These are phyloP conservation scores for Endothia cerciana DNA, from an alignment of 2,329 filamentous ascomycete species.

Conservation along the genomic window DNA sequence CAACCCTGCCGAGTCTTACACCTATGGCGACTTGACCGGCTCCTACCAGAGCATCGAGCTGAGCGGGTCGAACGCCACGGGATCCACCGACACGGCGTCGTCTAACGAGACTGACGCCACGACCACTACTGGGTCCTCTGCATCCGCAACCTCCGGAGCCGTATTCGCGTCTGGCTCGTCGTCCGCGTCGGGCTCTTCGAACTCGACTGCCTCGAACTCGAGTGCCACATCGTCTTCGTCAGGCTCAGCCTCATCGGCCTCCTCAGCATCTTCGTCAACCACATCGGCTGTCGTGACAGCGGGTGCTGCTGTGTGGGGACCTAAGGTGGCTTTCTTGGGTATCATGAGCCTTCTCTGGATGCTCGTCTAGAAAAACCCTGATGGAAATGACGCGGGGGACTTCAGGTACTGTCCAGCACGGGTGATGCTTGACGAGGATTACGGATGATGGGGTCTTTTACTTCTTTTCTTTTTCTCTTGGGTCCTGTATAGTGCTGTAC, in stretches of 20 bases:
- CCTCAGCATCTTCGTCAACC: not conserved
- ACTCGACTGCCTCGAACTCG: not conserved
- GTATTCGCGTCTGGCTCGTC: not conserved
- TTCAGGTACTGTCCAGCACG: not conserved
- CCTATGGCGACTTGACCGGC: conserved; percentile 47
- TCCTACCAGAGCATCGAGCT: conserved; percentile 48
- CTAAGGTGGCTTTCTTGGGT: not conserved
- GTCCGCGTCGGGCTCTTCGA: not conserved
- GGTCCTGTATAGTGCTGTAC: not conserved
- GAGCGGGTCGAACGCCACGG: conserved; percentile 24
- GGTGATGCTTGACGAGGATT: not conserved
- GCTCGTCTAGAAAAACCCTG: conserved; percentile 4
- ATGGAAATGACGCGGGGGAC: not conserved
- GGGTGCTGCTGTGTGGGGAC: conserved; percentile 4
- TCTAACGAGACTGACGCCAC: conserved; percentile 5
- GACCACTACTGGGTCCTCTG: not conserved
- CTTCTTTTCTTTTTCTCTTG: not conserved
- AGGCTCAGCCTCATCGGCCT: not conserved
- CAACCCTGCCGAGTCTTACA: conserved; percentile 45
- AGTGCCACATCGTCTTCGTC: not conserved
- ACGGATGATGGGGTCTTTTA: not conserved
- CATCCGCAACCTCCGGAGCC: not conserved
- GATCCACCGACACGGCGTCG: conserved; percentile 19
- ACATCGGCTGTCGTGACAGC: conserved; percentile 4
- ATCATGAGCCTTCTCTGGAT: conserved; percentile 1